Percentiles rank a stretch among this genome's conserved stretches.
Evolutionary conservation across 2,329 filamentous ascomycete species (phyloP).

Genomic region (Nothopassalora personata): DNA sequence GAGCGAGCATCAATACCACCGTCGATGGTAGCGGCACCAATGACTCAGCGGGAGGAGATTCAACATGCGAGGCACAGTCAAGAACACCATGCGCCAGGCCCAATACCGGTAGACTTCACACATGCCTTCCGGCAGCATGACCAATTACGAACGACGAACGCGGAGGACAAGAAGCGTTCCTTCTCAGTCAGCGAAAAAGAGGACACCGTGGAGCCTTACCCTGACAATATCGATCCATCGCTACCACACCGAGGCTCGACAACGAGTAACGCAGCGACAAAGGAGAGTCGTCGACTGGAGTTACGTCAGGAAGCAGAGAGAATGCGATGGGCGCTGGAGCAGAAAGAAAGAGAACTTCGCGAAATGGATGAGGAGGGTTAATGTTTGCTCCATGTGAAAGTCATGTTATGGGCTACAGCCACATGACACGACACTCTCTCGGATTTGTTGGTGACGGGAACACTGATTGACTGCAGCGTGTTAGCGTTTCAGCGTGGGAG

Average conservation of each 20-base stretch:
- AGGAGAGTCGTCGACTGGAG: constrained; percentile 58
- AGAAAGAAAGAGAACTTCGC: constrained; percentile 42
- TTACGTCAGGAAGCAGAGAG: constrained; percentile 68
- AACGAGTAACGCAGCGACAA: constrained; percentile 29
- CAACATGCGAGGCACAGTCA: constrained; percentile 18
- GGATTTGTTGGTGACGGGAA: neutral
- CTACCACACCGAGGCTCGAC: constrained; percentile 32
- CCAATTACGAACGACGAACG: constrained; percentile 14
- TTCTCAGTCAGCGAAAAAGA: constrained; percentile 47
- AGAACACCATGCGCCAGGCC: constrained; percentile 14
- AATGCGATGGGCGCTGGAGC: constrained; percentile 33
- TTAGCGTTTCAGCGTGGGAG: neutral
- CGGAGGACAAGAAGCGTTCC: constrained; percentile 55
- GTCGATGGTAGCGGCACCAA: constrained; percentile 35
- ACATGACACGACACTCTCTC: neutral
- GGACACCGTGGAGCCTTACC: constrained; percentile 15
- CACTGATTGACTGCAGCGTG: neutral
- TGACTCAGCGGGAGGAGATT: constrained; percentile 3
- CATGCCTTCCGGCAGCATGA: constrained; percentile 27
- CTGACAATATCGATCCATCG: constrained; percentile 31
- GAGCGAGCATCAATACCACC: constrained; percentile 48
- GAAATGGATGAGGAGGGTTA: constrained; percentile 23
- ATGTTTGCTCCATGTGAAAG: neutral
- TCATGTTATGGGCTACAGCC: neutral
- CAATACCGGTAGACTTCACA: constrained; percentile 36